Conservation (phyloP, 441 rosid genomes). For the Arabidopsis hybrid region DNA sequence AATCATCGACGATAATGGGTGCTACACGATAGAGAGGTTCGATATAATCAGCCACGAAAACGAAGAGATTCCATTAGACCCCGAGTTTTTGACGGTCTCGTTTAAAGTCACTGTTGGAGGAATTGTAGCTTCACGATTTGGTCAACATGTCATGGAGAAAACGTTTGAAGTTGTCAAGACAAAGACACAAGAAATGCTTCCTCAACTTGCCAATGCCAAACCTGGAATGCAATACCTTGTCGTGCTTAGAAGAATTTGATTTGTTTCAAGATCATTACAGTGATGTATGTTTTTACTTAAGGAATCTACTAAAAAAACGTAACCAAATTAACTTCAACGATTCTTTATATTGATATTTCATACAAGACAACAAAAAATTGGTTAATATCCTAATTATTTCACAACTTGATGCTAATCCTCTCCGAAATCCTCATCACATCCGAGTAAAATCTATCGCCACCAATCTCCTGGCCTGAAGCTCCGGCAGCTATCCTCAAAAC, state of each 20-base stretch:
- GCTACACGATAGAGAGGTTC: too few species aligned
- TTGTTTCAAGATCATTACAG: neutral
- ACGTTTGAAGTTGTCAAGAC: too few species aligned
- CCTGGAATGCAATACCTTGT: neutral
- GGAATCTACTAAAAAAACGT: neutral
- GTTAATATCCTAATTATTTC: slow-evolving; percentile 3
- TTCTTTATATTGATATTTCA: neutral
- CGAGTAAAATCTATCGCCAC: slow-evolving; percentile 62
- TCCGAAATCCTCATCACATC: slow-evolving; percentile 58
- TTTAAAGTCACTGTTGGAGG: too few species aligned
- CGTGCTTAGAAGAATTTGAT: neutral
- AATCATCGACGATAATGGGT: too few species aligned
- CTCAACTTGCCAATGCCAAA: too few species aligned
- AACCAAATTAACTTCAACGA: neutral
- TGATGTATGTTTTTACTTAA: neutral
- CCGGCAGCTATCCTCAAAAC: slow-evolving; percentile 63
- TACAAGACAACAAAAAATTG: neutral
- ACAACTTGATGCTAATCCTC: slow-evolving; percentile 53
- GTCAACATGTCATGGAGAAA: too few species aligned
- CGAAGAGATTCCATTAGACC: too few species aligned
- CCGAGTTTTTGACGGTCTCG: too few species aligned
- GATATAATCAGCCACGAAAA: too few species aligned
- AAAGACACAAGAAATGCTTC: too few species aligned
- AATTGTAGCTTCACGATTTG: too few species aligned
- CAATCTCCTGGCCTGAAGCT: slow-evolving; percentile 59